These are phyloP conservation scores for Taphrina pruni DNA, from an alignment of 1,139 yeast genomes.

Conservation along the genomic window DNA sequence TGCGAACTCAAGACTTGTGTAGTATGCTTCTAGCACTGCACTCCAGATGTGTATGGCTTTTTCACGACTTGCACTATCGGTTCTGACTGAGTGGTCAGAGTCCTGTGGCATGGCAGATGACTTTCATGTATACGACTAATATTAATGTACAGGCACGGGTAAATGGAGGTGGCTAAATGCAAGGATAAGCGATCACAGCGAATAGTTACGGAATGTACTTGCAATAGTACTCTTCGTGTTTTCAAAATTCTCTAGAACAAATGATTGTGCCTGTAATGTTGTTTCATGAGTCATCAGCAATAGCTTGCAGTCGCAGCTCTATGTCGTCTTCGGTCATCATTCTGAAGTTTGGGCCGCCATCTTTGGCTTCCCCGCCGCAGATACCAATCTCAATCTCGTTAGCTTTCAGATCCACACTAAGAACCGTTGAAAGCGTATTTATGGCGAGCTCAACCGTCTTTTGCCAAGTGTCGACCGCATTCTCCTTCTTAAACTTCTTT, in stretches of 20 bases:
- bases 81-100: too few species aligned
- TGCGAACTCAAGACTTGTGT: too few species aligned
- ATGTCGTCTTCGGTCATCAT: constrained; percentile 81
- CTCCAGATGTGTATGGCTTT: too few species aligned
- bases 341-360: constrained; percentile 56
- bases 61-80: too few species aligned
- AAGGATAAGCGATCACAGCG: too few species aligned
- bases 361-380: constrained; percentile 60
- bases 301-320: constrained; percentile 88
- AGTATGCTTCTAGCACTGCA: too few species aligned
- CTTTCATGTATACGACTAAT: too few species aligned
- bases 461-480: constrained; percentile 75
- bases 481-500: constrained; percentile 71
- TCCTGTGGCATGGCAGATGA: too few species aligned
- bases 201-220: too few species aligned
- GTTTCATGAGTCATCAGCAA: constrained; percentile 82
- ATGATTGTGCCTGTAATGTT: not conserved
- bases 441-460: constrained; percentile 89
- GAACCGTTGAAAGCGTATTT: constrained; percentile 77
- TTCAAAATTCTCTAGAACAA: not conserved
- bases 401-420: constrained; percentile 92
- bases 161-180: too few species aligned
- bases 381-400: constrained; percentile 93
- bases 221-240: too few species aligned
- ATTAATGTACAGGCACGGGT: too few species aligned